Base-by-base conservation (phyloP, 306 rosid genomes). In the Amphicarpaea edgeworthii region DNA sequence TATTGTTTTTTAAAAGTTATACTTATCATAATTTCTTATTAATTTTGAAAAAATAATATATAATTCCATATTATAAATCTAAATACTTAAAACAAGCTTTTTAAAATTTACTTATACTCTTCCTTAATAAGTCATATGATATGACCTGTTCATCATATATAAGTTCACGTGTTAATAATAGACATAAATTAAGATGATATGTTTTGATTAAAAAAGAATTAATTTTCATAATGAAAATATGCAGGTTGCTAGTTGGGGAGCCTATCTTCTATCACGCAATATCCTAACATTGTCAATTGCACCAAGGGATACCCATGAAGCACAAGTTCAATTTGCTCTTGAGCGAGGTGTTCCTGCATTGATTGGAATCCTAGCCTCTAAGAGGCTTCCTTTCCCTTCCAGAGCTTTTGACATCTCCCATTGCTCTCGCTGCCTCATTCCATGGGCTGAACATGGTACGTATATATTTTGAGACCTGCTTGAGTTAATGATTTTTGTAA, bases 221-320 rank as follows among this genome's bases (percentile, higher is more conserved):
- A n/a, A n/a, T n/a, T n/a, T n/a, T n/a, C n/a, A 32, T 32, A 32
- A 32, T 55, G n/a, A n/a, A n/a, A n/a, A 15, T 1, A 51, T 54
- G 79, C 62, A 92, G 97, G 96, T 92, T 38, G 97, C 97, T 19
- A 92, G 97, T 55, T 92, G 93, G 96, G 97, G 96, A 81, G 97
- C 93, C 0, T 92, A 90, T 71, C 91, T 88, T 54, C 38, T 85
- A 8, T 86, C 93, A 1, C 87, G 87, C 28, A 42, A 87, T 71
- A 82, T 92, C 16, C 1, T 90, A 64, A 65, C 97, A 45, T 68
- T 92, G 76, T 92, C 96, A 23, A 60, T 92, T 17, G 93, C 90
- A 23, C 96, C 93, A 17, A 88, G 96, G 41, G 96, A 88, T 24
- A 86, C 93, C 15, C 97, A 92, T n/a, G 96, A 88, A 62, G 95